Percentiles rank a stretch among this genome's conserved stretches.
phyloP scores from a whole-genome alignment of 2,329 filamentous ascomycete genomes.

The Elsinoe australis region DNA sequence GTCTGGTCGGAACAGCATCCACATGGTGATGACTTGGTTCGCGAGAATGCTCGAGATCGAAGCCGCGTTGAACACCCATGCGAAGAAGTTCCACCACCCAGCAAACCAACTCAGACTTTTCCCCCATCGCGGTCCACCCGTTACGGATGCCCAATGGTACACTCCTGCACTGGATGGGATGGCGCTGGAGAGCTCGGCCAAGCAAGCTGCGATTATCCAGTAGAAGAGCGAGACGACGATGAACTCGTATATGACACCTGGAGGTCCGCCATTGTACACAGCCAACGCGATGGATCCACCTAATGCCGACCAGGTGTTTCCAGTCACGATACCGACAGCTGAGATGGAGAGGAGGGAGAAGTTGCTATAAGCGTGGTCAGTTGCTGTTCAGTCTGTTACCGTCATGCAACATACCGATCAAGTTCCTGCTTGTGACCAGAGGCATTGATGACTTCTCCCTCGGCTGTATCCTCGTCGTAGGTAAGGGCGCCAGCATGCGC shows the following conservation, averaged over 20 bases:
- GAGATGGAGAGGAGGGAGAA: constrained; percentile 37
- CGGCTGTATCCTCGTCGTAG: neutral
- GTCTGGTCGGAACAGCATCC: constrained; percentile 41
- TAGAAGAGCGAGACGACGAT: constrained; percentile 46
- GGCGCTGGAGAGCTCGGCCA: constrained; percentile 43
- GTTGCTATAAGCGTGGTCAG: constrained; percentile 24
- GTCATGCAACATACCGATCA: constrained; percentile 29
- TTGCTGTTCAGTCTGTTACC: neutral
- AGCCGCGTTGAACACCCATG: constrained; percentile 43
- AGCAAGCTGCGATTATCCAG: constrained; percentile 43
- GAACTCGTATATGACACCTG: constrained; percentile 42
- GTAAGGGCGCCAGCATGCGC: constrained; percentile 5
- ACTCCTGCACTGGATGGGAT: constrained; percentile 35
- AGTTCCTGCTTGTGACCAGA: constrained; percentile 48
- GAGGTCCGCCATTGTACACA: constrained; percentile 41
- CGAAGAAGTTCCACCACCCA: constrained; percentile 47
- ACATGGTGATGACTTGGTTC: constrained; percentile 43
- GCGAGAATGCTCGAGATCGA: constrained; percentile 39
- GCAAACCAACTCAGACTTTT: constrained; percentile 43
- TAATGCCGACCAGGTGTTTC: constrained; percentile 41
- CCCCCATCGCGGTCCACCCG: constrained; percentile 41
- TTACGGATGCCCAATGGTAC: constrained; percentile 48
- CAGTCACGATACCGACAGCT: constrained; percentile 40
- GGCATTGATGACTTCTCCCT: constrained; percentile 34
- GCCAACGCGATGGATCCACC: constrained; percentile 37